phyloP scores from a whole-genome alignment of 441 rosid species.

The Jatropha multifida region DNA sequence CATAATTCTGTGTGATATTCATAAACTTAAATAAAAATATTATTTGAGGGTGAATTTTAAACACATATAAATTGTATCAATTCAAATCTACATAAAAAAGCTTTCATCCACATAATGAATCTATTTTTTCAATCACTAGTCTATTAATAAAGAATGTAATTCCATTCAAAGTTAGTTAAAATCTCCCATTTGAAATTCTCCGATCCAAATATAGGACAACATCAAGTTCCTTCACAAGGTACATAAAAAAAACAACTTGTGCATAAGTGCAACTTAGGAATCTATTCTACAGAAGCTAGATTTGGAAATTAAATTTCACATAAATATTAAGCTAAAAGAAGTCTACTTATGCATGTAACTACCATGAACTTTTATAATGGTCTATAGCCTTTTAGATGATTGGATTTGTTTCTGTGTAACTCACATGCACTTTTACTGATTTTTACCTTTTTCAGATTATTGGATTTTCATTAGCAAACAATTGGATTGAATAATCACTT shows the following conservation, averaged over 20 bases:
- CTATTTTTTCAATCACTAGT: background rate
- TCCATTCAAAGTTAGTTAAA: too few species aligned
- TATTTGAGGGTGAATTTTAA: too few species aligned
- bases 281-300: background rate
- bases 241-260: too few species aligned
- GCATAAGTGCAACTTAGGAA: background rate
- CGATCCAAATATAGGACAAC: too few species aligned
- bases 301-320: background rate
- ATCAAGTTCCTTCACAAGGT: background rate
- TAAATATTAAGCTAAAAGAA: background rate
- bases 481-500: background rate
- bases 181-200: background rate
- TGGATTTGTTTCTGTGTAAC: too few species aligned
- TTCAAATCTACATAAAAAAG: background rate
- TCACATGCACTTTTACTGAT: too few species aligned
- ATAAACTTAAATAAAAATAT: too few species aligned
- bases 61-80: background rate
- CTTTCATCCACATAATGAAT: background rate
- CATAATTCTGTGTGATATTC: background rate
- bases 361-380: background rate
- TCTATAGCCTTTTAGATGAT: too few species aligned
- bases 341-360: background rate
- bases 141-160: background rate
- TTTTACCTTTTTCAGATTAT: background rate
- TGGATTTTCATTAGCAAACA: background rate